Conservation (phyloP, 768 basidiomycete genomes). For the Termitomyces sp. region DNA sequence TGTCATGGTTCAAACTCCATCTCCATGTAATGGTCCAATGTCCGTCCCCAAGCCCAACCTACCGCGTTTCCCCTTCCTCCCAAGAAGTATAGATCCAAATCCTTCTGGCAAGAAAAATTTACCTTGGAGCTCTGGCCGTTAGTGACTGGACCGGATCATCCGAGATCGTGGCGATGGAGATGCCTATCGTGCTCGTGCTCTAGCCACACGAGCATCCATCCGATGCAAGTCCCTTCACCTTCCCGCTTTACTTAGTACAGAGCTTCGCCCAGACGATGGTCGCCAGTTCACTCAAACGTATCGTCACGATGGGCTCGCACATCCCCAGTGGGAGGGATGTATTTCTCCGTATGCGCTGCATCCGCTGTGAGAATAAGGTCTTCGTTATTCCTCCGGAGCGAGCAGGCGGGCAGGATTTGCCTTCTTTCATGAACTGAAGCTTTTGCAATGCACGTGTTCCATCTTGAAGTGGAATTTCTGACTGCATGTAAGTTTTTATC, state of each 20-base stretch:
- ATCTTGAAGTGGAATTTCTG: not conserved
- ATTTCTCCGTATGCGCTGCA: not conserved
- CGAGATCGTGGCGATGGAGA: not conserved
- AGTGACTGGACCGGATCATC: not conserved
- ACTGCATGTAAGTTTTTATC: not conserved
- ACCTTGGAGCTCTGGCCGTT: not conserved
- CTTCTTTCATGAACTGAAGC: not conserved
- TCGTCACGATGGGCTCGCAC: not conserved
- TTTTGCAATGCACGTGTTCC: not conserved
- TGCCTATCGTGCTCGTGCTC: not conserved
- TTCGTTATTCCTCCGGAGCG: not conserved
- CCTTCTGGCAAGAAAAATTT: not conserved
- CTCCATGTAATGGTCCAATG: not conserved
- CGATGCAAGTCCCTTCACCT: not conserved
- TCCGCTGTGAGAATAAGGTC: not conserved
- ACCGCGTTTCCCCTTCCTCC: too few species aligned
- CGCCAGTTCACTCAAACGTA: not conserved
- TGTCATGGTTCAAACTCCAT: too few species aligned
- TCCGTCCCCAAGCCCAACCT: not conserved
- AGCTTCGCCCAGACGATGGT: not conserved
- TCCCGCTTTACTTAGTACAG: not conserved
- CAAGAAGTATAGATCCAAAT: not conserved
- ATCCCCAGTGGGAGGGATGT: not conserved
- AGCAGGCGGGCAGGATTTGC: not conserved
- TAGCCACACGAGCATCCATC: not conserved